Conservation (phyloP, 768 basidiomycete genomes). For the Mycena leptocephala region DNA sequence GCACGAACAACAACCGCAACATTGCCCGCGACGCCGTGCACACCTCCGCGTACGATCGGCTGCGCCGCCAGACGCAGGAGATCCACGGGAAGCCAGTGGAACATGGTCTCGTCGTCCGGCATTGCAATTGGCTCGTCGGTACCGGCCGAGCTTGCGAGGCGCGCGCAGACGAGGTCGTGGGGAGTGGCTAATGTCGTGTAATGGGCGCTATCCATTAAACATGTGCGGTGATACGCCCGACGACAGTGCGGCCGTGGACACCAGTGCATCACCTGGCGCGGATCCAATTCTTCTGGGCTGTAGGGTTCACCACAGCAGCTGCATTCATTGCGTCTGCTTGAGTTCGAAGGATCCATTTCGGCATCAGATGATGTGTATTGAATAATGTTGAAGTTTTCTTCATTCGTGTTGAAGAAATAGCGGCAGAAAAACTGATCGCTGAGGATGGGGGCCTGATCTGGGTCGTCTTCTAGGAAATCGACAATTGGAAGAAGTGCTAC, state of each 20-base stretch:
- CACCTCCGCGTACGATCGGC: constrained; percentile 66
- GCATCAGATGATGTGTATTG: constrained; percentile 1
- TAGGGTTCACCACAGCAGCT: constrained; percentile 24
- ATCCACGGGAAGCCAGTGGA: constrained; percentile 51
- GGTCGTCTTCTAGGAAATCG: constrained; percentile 21
- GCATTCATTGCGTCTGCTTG: background rate
- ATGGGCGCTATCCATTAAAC: background rate
- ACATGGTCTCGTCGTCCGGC: background rate
- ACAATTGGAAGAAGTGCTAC: constrained; percentile 5
- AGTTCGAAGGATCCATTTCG: too few relatives aligned
- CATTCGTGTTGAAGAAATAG: constrained; percentile 12
- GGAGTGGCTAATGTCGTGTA: background rate
- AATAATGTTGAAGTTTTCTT: background rate
- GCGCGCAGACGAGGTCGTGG: background rate
- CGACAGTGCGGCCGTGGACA: constrained; percentile 25
- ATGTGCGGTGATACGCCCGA: constrained; percentile 7
- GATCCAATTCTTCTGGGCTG: constrained; percentile 10
- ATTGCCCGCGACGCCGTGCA: constrained; percentile 68
- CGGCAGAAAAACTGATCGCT: constrained; percentile 21
- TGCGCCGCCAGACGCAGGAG: constrained; percentile 65
- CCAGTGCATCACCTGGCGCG: constrained; percentile 24
- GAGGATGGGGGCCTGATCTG: constrained; percentile 16
- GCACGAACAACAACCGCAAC: constrained; percentile 62
- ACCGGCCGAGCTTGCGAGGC: constrained; percentile 19
- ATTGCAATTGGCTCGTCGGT: background rate